Base-by-base conservation (phyloP, 2,329 filamentous ascomycete species). In the Aspergillus pseudoterreus region DNA sequence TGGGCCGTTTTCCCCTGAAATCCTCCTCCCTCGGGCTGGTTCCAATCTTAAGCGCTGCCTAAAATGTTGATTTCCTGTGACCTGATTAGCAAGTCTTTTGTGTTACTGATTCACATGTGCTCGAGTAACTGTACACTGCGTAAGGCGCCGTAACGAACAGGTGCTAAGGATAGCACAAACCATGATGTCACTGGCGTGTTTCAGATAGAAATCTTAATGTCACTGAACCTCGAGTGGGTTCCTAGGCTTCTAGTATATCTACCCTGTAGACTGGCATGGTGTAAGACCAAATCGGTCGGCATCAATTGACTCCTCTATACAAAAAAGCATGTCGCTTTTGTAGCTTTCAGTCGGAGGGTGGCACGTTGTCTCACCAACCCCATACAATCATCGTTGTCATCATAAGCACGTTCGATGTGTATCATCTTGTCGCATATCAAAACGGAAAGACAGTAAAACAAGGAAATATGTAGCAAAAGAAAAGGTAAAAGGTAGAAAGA, bases 21-120 rank as follows among this genome's bases (percentile, higher is more conserved):
- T 54, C 56, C 51, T 19, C 55, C 44, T 30, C 52, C 57, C 54
- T 57, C 54, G 55, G 47, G 49, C 52, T 55, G 50, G 43, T 52
- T 49, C 27, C 30, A 41, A 22, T 45, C 32, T 30, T 36, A 45
- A 43, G 50, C 43, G 33, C 52, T 53, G 52, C 41, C 32, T 32
- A 48, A 42, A 42, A 35, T 46, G 39, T 50, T 51, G 53, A 42
- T 53, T 51, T 51, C 32, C 47, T 35, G 49, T 44, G 33, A 21
- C 39, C 39, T 42, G 39, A 42, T 42, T 42, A 42, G n/a, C 30
- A 48, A 30, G 46, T 43, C 15, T 30, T 22, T 43, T 48, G 36
- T 30, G 27, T 30, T 30, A 22, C 27, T 30, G 27, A 30, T 30
- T 30, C 27, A 30, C 3, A 3, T 9, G 27, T 30, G 27, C 8